phyloP scores from a whole-genome alignment of 352 stramenopile genomes.

The Phytophthora brassicae region DNA sequence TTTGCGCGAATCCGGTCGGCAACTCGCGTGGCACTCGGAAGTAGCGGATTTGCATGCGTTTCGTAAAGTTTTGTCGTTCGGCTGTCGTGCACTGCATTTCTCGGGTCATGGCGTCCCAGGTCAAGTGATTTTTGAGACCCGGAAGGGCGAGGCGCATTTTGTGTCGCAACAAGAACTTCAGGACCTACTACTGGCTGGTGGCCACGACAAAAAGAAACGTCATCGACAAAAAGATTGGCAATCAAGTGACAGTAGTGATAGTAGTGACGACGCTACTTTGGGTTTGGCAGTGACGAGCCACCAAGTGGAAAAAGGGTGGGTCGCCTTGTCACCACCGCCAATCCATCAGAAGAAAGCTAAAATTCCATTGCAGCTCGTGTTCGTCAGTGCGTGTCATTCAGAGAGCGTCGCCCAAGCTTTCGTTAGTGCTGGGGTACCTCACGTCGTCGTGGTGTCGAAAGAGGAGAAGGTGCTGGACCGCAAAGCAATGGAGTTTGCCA shows the following conservation, averaged over 20 bases:
- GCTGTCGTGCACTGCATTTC: conserved; percentile 78
- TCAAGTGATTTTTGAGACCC: conserved; percentile 83
- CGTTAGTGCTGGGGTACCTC: conserved; percentile 84
- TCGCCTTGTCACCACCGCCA: conserved; percentile 27
- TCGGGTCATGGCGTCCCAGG: conserved; percentile 75
- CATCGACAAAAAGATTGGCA: not conserved
- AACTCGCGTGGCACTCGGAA: conserved; percentile 76
- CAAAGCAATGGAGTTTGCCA: conserved; percentile 88
- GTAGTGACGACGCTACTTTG: conserved; percentile 19
- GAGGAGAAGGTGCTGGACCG: conserved; percentile 86
- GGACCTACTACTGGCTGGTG: conserved; percentile 70
- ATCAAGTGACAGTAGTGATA: conserved; percentile 12
- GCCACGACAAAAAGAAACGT: conserved; percentile 16
- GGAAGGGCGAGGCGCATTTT: conserved; percentile 81
- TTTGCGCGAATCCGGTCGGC: conserved; percentile 61
- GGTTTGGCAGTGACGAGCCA: conserved; percentile 30
- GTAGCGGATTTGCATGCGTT: conserved; percentile 83
- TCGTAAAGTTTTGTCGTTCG: conserved; percentile 77
- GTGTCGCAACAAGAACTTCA: conserved; percentile 79
- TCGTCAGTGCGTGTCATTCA: conserved; percentile 90
- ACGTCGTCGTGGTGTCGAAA: conserved; percentile 89
- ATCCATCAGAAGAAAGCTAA: conserved; percentile 42
- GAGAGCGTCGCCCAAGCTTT: conserved; percentile 88
- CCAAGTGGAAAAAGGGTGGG: conserved; percentile 51
- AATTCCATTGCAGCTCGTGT: conserved; percentile 77